Evolutionary conservation across 2,329 filamentous ascomycete species (phyloP), one percentile per base, ranked within the genome.

Genomic region (Massarina eburnea): DNA sequence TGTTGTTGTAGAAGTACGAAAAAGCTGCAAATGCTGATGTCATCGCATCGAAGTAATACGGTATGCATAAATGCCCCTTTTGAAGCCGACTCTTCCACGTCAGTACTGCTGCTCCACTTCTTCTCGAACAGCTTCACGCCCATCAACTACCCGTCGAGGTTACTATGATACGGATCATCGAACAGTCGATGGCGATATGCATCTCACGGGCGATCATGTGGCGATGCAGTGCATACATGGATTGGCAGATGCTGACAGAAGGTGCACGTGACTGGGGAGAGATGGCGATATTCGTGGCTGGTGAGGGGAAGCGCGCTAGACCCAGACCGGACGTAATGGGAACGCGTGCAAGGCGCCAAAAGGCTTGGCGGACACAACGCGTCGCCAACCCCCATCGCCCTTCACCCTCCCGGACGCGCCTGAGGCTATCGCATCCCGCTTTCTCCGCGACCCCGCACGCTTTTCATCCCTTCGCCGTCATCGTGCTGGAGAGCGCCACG

Each of bases 41-140:
- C 6, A 14, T 30, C 27, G n/a, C 6, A 30, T 30, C 5, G 27
- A 30, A 30, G 27, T 4, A 6, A 14, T 14, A 26, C 24, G 7
- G 24, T 10, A 7, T 10, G 24, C 24, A 26, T 26, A 26, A 30
- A 14, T 14, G 27, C n/a, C 12, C 27, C 12, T 30, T 30, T 30
- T 14, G 27, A 30, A 4, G 27, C 27, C 27, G 5, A 72, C 2
- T 66, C 71, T 39, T 75, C 68, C 8, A 73, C 69, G 57, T 79
- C 74, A 0, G 73, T 78, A 45, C 76, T 78, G 46, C 73, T 78
- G 3, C 72, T 74, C 37, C 78, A 61, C 15, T 73, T 71, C 15
- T 73, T 71, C 60, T 80, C 73, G 61, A 76, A 80, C 39, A 74
- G 75, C 7, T 73, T 68, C n/a, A 76, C 73, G 4, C 76, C 73